A percentile compares a stretch with the other conserved stretches of the same genome.
Conservation (phyloP, 768 basidiomycete species). For the Tylopilus sp. region DNA sequence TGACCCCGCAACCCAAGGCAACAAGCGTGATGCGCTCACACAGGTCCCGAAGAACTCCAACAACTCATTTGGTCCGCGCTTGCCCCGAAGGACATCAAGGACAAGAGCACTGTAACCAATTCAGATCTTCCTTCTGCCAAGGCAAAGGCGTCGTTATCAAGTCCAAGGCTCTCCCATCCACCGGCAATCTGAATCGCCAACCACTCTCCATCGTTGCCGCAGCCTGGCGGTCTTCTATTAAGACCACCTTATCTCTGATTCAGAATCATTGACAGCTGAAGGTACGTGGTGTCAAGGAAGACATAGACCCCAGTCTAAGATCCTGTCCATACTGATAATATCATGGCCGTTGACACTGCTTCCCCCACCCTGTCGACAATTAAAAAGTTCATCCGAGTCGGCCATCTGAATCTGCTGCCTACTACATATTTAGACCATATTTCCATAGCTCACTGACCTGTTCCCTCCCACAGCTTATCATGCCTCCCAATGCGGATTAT, state of each 20-base stretch:
- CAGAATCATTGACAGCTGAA: too few species aligned
- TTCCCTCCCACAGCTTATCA: conserved; percentile 48
- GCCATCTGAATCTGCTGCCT: conserved; percentile 23
- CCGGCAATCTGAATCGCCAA: conserved; percentile 44
- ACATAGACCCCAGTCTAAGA: conserved; percentile 8
- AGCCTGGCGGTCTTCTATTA: conserved; percentile 40
- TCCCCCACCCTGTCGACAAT: conserved; percentile 24
- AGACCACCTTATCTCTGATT: conserved; percentile 23
- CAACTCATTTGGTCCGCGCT: conserved; percentile 38
- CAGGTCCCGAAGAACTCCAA: conserved; percentile 61
- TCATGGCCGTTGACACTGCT: conserved; percentile 50
- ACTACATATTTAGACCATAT: conserved; percentile 3
- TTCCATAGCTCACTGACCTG: background rate
- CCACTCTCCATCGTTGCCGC: conserved; percentile 52
- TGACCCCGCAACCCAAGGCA: conserved; percentile 50
- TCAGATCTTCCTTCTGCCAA: conserved; percentile 38
- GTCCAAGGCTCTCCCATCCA: conserved; percentile 34
- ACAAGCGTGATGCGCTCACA: conserved; percentile 72
- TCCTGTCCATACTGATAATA: conserved; percentile 43
- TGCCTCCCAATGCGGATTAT: conserved; percentile 81
- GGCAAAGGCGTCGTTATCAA: conserved; percentile 62
- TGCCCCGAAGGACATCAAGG: conserved; percentile 41
- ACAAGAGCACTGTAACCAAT: conserved; percentile 55
- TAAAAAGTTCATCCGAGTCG: conserved; percentile 22
- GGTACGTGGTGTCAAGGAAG: conserved; percentile 30